These are phyloP conservation scores for Kuraishia ogatae DNA, from an alignment of 805 yeast species.

Conservation along the genomic window DNA sequence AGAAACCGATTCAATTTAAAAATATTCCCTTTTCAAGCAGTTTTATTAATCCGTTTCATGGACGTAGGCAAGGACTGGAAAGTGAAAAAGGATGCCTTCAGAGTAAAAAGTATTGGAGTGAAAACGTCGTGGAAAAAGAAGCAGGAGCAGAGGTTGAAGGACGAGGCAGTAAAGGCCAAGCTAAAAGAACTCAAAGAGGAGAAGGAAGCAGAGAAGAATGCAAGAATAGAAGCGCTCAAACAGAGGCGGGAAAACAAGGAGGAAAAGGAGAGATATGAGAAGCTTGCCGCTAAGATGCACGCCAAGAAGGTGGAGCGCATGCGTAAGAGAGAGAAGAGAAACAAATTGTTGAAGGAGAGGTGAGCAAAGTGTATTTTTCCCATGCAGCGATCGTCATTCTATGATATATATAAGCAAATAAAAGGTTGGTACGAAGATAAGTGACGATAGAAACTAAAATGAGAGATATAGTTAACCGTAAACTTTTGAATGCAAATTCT, in stretches of 20 bases:
- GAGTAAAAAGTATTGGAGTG: slow-evolving; percentile 55
- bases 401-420: background rate
- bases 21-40: background rate
- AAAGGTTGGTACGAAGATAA: background rate
- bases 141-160: slow-evolving; percentile 56
- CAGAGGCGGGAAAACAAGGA: slow-evolving; percentile 74
- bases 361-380: background rate
- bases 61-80: slow-evolving; percentile 64
- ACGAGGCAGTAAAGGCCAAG: slow-evolving; percentile 58
- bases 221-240: slow-evolving; percentile 47
- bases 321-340: slow-evolving; percentile 89
- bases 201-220: slow-evolving; percentile 51
- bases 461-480: too few species aligned
- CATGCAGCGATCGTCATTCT: background rate
- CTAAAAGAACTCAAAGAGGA: slow-evolving; percentile 71
- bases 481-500: too few species aligned
- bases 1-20: too few species aligned
- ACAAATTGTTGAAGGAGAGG: slow-evolving; percentile 33
- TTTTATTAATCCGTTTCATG: background rate
- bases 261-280: slow-evolving; percentile 83
- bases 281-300: slow-evolving; percentile 80
- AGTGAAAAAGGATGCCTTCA: slow-evolving; percentile 54
- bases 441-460: too few species aligned
- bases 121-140: slow-evolving; percentile 57
- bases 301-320: slow-evolving; percentile 86